These are phyloP conservation scores for Ophiostoma novo-ulmi DNA, from an alignment of 2,329 filamentous ascomycete genomes.

Conservation along the genomic window DNA sequence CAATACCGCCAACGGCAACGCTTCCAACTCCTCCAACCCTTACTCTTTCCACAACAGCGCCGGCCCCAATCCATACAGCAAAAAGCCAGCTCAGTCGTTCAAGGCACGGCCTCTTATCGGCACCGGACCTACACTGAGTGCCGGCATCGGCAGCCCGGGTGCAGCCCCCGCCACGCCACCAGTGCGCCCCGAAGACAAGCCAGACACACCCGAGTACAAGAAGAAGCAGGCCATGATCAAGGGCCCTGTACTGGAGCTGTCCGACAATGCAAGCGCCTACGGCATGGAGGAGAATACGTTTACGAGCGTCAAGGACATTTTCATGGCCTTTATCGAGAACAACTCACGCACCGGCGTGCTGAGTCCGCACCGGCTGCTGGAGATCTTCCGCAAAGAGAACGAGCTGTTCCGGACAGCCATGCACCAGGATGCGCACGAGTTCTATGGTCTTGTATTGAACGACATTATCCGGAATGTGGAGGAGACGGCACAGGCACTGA, in stretches of 20 bases:
- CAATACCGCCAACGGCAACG: constrained; percentile 40
- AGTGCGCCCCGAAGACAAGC: constrained; percentile 78
- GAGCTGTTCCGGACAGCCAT: constrained; percentile 96
- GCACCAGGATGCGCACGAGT: constrained; percentile 98
- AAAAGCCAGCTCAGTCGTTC: constrained; percentile 47
- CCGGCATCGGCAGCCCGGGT: constrained; percentile 7
- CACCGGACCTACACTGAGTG: background rate
- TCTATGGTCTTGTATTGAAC: constrained; percentile 90
- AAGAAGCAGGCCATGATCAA: constrained; percentile 91
- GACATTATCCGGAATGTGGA: constrained; percentile 94
- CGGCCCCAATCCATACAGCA: constrained; percentile 11
- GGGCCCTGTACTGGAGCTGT: constrained; percentile 80
- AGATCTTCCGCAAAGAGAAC: constrained; percentile 89
- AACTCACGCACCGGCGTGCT: constrained; percentile 80
- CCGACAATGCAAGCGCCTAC: constrained; percentile 69
- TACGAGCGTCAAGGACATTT: constrained; percentile 92
- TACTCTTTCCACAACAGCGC: constrained; percentile 6
- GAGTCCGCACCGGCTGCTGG: constrained; percentile 86
- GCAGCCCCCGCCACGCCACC: constrained; percentile 44
- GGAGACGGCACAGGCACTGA: constrained; percentile 55
- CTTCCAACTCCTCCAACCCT: background rate
- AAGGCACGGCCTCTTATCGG: constrained; percentile 53
- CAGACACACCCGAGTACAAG: constrained; percentile 93
- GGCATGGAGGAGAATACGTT: constrained; percentile 95
- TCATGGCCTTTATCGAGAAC: constrained; percentile 80